phyloP scores from a whole-genome alignment of 148 eudicot species.

The Cornus florida region DNA sequence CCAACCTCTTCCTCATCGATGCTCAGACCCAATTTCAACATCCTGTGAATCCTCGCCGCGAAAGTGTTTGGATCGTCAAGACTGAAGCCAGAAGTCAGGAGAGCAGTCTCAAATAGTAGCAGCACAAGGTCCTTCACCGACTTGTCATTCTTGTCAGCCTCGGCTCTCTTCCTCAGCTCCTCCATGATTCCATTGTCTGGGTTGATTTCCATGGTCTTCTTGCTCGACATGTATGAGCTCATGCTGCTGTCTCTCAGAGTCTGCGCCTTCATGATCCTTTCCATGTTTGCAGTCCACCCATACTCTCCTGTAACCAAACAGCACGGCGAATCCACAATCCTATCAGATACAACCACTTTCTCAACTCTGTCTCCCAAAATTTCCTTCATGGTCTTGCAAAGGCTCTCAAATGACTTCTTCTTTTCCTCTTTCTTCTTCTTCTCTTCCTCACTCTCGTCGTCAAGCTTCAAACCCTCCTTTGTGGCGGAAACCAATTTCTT shows the following conservation, averaged over 20 bases:
- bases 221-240: constrained; percentile 90
- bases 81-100: constrained; percentile 83
- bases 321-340: constrained; percentile 90
- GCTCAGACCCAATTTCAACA: constrained; percentile 84
- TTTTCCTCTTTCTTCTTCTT: constrained; percentile 78
- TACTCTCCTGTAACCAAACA: constrained; percentile 90
- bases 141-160: constrained; percentile 90
- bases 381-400: constrained; percentile 87
- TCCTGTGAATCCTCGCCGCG: constrained; percentile 77
- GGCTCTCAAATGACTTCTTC: constrained; percentile 73
- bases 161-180: constrained; percentile 85
- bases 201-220: constrained; percentile 94
- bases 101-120: constrained; percentile 81
- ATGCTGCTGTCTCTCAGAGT: constrained; percentile 85
- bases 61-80: constrained; percentile 77
- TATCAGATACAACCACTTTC: constrained; percentile 76
- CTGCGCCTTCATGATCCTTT: constrained; percentile 94
- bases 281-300: constrained; percentile 95
- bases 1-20: constrained; percentile 67
- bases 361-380: constrained; percentile 81
- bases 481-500: constrained; percentile 89
- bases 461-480: constrained; percentile 81
- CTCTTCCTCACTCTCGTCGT: constrained; percentile 83
- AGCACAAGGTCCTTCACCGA: constrained; percentile 79
- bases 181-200: constrained; percentile 92